Conservation (phyloP, 495 filamentous ascomycete genomes). For the Physcia stellaris region DNA sequence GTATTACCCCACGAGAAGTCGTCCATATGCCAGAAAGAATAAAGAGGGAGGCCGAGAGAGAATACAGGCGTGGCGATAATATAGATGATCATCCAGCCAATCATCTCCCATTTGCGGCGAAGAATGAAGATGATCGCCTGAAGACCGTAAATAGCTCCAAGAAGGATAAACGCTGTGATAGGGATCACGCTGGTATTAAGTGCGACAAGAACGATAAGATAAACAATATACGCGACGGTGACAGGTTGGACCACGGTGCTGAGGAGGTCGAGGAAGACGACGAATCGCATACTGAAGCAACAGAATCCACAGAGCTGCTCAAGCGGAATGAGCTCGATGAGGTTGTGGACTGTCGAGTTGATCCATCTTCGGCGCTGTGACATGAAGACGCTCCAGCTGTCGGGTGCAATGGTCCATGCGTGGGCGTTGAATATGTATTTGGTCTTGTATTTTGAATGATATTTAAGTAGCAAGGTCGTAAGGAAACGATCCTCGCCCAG, state of each 20-base stretch:
- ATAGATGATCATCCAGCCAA: slow-evolving; percentile 98
- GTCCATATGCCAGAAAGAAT: slow-evolving; percentile 99
- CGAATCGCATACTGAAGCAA: slow-evolving; percentile 98
- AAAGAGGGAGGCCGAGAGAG: slow-evolving; percentile 79
- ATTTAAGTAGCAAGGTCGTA: slow-evolving; percentile 87
- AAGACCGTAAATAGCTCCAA: slow-evolving; percentile 89
- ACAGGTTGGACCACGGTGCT: slow-evolving; percentile 88
- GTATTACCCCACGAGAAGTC: slow-evolving; percentile 99
- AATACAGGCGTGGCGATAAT: slow-evolving; percentile 85
- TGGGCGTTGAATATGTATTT: slow-evolving; percentile 90
- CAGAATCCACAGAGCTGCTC: slow-evolving; percentile 96
- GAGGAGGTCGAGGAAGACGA: slow-evolving; percentile 89
- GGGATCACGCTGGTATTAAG: slow-evolving; percentile 51
- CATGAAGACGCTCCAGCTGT: slow-evolving; percentile 85
- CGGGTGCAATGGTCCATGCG: slow-evolving; percentile 92
- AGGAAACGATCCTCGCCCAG: slow-evolving; percentile 91
- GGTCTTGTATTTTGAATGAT: slow-evolving; percentile 87
- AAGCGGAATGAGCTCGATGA: slow-evolving; percentile 88
- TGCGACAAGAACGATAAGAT: slow-evolving; percentile 66
- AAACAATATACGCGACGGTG: slow-evolving; percentile 79
- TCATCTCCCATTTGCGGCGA: slow-evolving; percentile 95
- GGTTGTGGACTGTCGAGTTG: slow-evolving; percentile 97
- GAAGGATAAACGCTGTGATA: slow-evolving; percentile 71
- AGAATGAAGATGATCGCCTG: slow-evolving; percentile 96
- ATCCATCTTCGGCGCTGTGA: slow-evolving; percentile 99